Evolutionary conservation across 768 basidiomycete species (phyloP).

Genomic region (Phlebiopsis gigantea): DNA sequence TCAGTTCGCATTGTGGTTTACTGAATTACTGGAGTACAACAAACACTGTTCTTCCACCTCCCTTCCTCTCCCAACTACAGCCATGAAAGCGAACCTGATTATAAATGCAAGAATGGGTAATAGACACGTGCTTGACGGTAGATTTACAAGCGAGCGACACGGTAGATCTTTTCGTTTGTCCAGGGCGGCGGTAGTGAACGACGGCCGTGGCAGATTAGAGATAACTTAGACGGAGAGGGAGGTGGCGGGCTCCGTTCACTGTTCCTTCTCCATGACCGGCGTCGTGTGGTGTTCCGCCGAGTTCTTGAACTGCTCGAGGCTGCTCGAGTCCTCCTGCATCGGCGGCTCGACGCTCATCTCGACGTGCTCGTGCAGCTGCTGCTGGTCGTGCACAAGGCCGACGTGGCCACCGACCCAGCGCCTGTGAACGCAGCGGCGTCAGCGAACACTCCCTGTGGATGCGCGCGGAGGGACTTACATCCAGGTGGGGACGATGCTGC

Average conservation of each 20-base stretch:
- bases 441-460: too few relatives aligned
- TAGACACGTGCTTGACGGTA: neutral
- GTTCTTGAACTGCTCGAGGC: neutral
- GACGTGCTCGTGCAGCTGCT: neutral
- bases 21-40: neutral
- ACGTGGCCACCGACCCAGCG: slow-evolving; percentile 6
- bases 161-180: neutral
- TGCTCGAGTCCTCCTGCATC: neutral
- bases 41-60: neutral
- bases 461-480: slow-evolving; percentile 28
- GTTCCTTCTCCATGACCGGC: slow-evolving; percentile 1
- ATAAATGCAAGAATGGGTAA: neutral
- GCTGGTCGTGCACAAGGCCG: neutral
- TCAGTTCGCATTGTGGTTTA: neutral
- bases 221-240: neutral
- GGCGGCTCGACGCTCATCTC: slow-evolving; percentile 5
- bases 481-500: slow-evolving; percentile 64
- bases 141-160: neutral
- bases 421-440: neutral
- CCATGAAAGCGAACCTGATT: neutral
- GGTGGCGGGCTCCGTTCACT: neutral
- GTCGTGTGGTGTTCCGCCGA: neutral
- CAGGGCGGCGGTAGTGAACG: neutral
- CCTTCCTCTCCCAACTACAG: neutral
- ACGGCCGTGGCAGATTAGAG: neutral